Percentiles rank a stretch among this genome's conserved stretches.
These are phyloP conservation scores for Aspergillus fumigatus DNA, from an alignment of 2,329 filamentous ascomycete species.

Conservation along the genomic window DNA sequence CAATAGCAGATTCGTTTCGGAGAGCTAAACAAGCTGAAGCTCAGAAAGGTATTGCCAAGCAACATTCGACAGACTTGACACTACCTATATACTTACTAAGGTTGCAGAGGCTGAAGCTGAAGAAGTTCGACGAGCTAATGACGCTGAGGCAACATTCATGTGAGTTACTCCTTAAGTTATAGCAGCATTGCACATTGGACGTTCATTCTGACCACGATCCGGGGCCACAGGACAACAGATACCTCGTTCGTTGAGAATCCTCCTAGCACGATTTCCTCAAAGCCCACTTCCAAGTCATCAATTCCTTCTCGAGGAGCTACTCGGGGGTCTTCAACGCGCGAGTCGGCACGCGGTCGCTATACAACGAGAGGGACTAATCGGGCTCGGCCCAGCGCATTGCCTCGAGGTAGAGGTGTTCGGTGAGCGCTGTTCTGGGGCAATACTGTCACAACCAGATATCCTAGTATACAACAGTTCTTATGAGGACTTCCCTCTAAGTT, in stretches of 20 bases:
- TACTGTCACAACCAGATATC: background rate
- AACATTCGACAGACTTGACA: background rate
- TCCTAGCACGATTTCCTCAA: conserved; percentile 46
- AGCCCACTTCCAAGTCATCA: conserved; percentile 35
- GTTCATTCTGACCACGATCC: conserved; percentile 4
- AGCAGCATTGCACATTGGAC: background rate
- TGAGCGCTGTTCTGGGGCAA: conserved; percentile 17
- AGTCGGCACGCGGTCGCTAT: conserved; percentile 28
- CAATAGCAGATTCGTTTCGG: conserved; percentile 76
- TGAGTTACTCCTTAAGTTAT: conserved; percentile 39
- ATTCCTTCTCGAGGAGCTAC: conserved; percentile 19
- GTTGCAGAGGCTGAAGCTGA: conserved; percentile 31
- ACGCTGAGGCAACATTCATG: conserved; percentile 80
- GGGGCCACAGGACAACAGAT: conserved; percentile 68
- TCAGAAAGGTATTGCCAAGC: conserved; percentile 37
- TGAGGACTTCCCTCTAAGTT: background rate
- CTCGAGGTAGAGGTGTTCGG: conserved; percentile 36
- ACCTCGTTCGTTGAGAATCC: conserved; percentile 89
- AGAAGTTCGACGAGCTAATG: conserved; percentile 37
- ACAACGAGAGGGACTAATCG: conserved; percentile 33
- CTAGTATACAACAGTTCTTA: background rate
- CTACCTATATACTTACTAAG: conserved; percentile 7
- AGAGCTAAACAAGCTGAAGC: conserved; percentile 58
- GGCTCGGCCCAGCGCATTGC: conserved; percentile 34
- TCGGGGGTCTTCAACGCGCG: conserved; percentile 21